phyloP scores from a whole-genome alignment of 2,329 filamentous ascomycete species.

The Lizonia empirigonia region DNA sequence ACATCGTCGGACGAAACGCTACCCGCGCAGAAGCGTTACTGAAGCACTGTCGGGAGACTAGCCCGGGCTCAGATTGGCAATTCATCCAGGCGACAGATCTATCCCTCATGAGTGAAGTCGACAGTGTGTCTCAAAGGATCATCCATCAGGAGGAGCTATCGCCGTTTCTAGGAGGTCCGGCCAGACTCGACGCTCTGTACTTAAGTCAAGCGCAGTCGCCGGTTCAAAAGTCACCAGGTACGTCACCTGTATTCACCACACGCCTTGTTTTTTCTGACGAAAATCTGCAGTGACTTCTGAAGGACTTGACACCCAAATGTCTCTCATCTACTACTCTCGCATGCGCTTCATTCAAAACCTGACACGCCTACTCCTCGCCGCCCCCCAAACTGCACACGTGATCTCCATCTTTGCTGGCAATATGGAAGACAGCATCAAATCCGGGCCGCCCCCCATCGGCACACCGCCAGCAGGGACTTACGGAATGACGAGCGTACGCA shows the following conservation, averaged over 20 bases:
- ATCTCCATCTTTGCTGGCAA: conserved; percentile 45
- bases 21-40: conserved; percentile 35
- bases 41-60: conserved; percentile 31
- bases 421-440: conserved; percentile 34
- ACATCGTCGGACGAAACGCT: conserved; percentile 52
- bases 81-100: conserved; percentile 44
- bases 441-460: conserved; percentile 37
- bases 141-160: conserved; percentile 27
- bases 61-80: conserved; percentile 40
- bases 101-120: conserved; percentile 44
- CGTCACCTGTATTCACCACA: conserved; percentile 50
- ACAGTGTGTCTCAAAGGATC: conserved; percentile 39
- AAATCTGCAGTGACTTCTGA: conserved; percentile 45
- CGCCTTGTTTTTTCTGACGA: conserved; percentile 42
- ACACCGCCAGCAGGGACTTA: conserved; percentile 27
- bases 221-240: conserved; percentile 55
- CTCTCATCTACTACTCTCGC: conserved; percentile 46
- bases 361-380: conserved; percentile 41
- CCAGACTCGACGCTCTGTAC: conserved; percentile 46
- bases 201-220: conserved; percentile 37
- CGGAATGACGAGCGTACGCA: conserved; percentile 34
- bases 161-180: conserved; percentile 23
- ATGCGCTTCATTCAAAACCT: conserved; percentile 49
- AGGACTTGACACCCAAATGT: conserved; percentile 44
- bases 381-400: conserved; percentile 29